Evolutionary conservation across 2,329 filamentous ascomycete genomes (phyloP).

Genomic region (Fusarium continuum): DNA sequence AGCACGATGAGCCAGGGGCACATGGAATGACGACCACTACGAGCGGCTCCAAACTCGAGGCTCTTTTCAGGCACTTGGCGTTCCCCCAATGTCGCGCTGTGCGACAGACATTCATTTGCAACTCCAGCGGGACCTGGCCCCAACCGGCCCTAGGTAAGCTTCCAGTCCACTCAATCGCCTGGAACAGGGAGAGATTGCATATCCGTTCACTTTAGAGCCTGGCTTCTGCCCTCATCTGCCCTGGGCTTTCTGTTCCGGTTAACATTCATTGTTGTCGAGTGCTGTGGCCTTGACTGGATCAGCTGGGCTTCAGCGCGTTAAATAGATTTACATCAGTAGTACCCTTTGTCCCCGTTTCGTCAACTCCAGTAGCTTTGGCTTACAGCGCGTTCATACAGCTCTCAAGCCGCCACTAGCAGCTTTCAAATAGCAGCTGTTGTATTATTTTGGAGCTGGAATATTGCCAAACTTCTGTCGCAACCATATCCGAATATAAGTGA

Average conservation of each 20-base stretch:
- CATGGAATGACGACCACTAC: constrained; percentile 31
- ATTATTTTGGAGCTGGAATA: background rate
- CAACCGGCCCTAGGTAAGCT: background rate
- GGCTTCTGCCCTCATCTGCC: background rate
- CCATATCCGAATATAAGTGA: background rate
- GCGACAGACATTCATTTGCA: constrained; percentile 23
- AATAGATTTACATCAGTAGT: background rate
- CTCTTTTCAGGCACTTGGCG: constrained; percentile 32
- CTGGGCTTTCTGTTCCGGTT: background rate
- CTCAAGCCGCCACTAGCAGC: background rate
- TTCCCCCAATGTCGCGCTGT: constrained; percentile 24
- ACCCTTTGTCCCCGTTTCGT: background rate
- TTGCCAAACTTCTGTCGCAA: background rate
- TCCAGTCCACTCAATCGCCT: background rate
- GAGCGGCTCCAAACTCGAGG: constrained; percentile 12
- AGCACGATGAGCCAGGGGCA: constrained; percentile 37
- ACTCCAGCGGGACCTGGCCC: constrained; percentile 13
- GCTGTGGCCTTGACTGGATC: background rate
- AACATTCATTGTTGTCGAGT: background rate
- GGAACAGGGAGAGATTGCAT: background rate
- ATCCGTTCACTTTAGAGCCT: background rate
- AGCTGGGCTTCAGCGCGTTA: constrained; percentile 4
- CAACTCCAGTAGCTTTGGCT: background rate
- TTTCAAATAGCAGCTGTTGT: background rate
- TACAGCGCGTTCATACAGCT: background rate